A percentile compares a stretch with the other conserved stretches of the same genome.
Evolutionary conservation across 2,329 filamentous ascomycete species (phyloP).

Genomic region (Aureobasidium zeae): DNA sequence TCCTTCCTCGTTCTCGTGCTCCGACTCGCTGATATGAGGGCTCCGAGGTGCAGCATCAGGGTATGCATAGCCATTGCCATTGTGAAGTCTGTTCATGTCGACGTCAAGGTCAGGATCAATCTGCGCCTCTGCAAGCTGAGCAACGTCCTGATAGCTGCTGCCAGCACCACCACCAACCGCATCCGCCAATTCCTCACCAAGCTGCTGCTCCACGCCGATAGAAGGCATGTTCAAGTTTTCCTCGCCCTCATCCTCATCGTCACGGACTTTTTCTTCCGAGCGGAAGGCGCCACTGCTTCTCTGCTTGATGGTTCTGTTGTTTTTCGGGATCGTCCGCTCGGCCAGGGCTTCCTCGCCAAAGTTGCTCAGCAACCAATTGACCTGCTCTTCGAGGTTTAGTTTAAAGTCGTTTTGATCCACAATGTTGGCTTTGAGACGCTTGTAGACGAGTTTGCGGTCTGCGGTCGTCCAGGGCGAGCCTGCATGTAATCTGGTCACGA

Average conservation of each 20-base stretch:
- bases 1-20: neutral
- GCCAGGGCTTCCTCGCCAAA: constrained; percentile 1
- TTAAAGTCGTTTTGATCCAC: neutral
- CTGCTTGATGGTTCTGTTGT: neutral
- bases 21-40: constrained; percentile 1
- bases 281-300: neutral
- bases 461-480: constrained; percentile 7
- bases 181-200: constrained; percentile 1
- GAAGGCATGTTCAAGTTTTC: constrained; percentile 4
- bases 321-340: neutral
- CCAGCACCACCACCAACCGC: neutral
- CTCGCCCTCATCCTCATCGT: constrained; percentile 9
- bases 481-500: neutral
- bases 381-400: constrained; percentile 1
- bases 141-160: neutral
- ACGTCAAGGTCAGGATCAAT: constrained; percentile 30
- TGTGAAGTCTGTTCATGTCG: constrained; percentile 30
- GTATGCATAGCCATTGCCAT: constrained; percentile 17
- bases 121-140: constrained; percentile 18
- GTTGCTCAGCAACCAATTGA: neutral
- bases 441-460: constrained; percentile 13
- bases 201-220: neutral
- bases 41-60: constrained; percentile 5
- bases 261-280: constrained; percentile 5
- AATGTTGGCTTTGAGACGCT: neutral